Evolutionary conservation across 495 filamentous ascomycete genomes (phyloP), one percentile per base, ranked within the genome.

Genomic region (Lophiotrema nucula): DNA sequence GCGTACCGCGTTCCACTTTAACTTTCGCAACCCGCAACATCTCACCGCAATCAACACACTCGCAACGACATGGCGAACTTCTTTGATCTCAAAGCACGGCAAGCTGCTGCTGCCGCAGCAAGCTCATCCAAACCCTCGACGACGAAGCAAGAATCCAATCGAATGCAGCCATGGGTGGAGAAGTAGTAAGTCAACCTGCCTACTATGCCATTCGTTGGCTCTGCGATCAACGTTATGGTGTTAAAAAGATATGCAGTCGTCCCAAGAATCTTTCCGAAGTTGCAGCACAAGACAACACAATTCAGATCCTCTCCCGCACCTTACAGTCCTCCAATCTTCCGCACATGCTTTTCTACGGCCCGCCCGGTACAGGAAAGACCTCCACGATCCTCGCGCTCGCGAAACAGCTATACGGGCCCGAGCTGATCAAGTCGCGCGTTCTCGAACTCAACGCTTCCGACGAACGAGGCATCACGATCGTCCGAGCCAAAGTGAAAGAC

Each of bases 271-370:
- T 99, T 41, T 87, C 83, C 67, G 93, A 99, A 83, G 90, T 99
- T 48, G 89, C 93, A 25, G 93, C 93, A 2, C 93, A 99, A 83
- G 92, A 97, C 69, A 93, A 99, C 74, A 97, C 95, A 18, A 89
- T 95, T 51, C 89, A 87, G 53, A 86, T 97, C 59, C 86, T 99
- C 24, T 86, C 89, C 68, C 84, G 92, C 65, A 97, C 90, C 22
- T 78, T 99, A 16, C 92, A 97, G 82, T 88, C 92, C 69, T 87
- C 90, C 44, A 98, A 98, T 69, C 87, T 99, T 44, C 93, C 93
- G 19, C 95, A 99, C 72, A 96, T 99, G 90, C 89, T 99, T 69
- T 97, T 97, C 78, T 99, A 99, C 67, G 95, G 95, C 5, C 95
- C 93, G 0, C 93, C 93, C 0, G 93, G 93, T 37, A 99, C 95